These are phyloP conservation scores for Paramecium sexaurelia DNA, from an alignment of 73 alveolate genomes.

Conservation along the genomic window DNA sequence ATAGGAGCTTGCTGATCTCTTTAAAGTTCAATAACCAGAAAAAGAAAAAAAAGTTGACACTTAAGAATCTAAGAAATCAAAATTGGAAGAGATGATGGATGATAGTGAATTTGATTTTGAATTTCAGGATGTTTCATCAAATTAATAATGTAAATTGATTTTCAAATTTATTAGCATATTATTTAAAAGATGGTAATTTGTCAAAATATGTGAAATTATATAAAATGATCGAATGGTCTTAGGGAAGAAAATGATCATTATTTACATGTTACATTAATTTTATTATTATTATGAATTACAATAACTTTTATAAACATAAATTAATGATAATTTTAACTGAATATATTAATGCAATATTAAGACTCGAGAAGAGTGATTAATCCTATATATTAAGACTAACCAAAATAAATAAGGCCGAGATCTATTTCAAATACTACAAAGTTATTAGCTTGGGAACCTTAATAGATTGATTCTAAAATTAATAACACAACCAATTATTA, in stretches of 20 bases:
- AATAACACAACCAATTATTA: background rate
- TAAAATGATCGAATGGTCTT: conserved; percentile 28
- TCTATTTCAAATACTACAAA: conserved; percentile 3
- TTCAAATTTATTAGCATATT: background rate
- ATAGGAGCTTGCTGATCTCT: background rate
- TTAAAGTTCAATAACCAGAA: background rate
- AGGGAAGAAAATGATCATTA: background rate
- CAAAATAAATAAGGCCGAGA: background rate
- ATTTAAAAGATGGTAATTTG: background rate
- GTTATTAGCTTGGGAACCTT: conserved; percentile 20
- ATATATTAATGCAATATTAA: conserved; percentile 38
- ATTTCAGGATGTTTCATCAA: background rate
- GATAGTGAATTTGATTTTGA: background rate
- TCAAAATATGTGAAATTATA: background rate
- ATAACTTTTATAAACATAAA: background rate
- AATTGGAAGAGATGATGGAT: background rate
- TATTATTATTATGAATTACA: background rate
- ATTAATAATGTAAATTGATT: background rate
- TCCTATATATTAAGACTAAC: background rate
- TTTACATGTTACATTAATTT: background rate
- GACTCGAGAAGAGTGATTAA: conserved; percentile 50
- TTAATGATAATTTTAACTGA: conserved; percentile 30
- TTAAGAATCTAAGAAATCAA: background rate
- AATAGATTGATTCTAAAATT: background rate
- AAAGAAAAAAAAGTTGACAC: background rate